Conservation (phyloP, 148 eudicot genomes). For the Rhododendron griersonianum region DNA sequence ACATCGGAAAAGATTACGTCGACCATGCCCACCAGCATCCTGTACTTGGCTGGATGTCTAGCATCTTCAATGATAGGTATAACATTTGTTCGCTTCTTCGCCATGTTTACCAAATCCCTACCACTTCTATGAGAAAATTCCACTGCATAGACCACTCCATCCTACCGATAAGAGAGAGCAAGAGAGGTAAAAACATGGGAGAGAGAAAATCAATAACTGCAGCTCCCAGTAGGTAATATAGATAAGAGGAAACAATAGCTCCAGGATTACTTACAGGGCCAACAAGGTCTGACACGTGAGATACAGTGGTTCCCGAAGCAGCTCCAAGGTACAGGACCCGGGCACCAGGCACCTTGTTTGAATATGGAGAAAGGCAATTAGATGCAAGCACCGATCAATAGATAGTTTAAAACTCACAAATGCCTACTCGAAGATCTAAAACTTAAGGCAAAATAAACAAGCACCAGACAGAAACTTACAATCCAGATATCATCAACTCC, state of each 20-base stretch:
- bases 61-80: conserved; percentile 98
- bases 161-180: conserved; percentile 28
- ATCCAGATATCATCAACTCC: conserved; percentile 84
- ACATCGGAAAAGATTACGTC: conserved; percentile 96
- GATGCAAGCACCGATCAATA: neutral
- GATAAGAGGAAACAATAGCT: neutral
- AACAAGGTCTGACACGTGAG: conserved; percentile 88
- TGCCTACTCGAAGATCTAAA: neutral
- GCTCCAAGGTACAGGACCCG: conserved; percentile 91
- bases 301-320: conserved; percentile 95
- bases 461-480: conserved; percentile 39
- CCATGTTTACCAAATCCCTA: conserved; percentile 94
- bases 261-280: conserved; percentile 64
- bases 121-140: conserved; percentile 99
- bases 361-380: neutral
- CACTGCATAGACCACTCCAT: conserved; percentile 89
- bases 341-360: conserved; percentile 68
- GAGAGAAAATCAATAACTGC: neutral
- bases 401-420: neutral
- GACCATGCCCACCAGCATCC: conserved; percentile 97
- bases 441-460: neutral
- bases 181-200: neutral
- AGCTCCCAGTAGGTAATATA: neutral
- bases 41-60: conserved; percentile 89
- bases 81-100: conserved; percentile 93